Evolutionary conservation across 768 basidiomycete genomes (phyloP), one percentile per base, ranked within the genome.

Genomic region (Tricholoma saponaceum): DNA sequence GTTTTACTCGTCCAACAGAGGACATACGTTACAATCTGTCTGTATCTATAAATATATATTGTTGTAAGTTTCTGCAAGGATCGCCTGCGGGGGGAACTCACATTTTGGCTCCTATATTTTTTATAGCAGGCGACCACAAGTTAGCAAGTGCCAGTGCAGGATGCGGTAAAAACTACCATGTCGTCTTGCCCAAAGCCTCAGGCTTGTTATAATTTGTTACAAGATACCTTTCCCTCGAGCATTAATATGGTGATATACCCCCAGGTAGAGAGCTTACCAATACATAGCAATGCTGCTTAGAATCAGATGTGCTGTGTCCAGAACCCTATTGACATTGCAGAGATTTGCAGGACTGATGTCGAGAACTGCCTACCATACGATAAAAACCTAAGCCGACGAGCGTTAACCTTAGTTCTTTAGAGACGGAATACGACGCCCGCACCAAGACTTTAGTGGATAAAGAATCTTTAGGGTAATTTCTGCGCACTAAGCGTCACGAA

Each of bases 11-110:
- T 54, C 28, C 23, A 37, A 23, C 37, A 52, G 20, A 30, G n/a
- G 16, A 18, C 66, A 70, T 62, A 78, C 79, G 57, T 80, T 80
- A 59, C 76, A 79, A 64, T 82, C 80, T 14, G 79, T 81, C 72
- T 81, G 80, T 23, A 80, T 60, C 80, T 82, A 33, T 81, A 33
- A 32, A 20, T 26, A 33, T 50, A 60, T 58, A 65, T 52, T 63
- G 58, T 65, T 58, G 50, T 55, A 35, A 28, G 33, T 9, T 6
- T 14, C 22, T 18, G 1, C 30, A 14, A 12, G 55, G 30, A 37
- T 41, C 47, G 37, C 9, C 5, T 28, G 9, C 61, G n/a, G 47
- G n/a, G 47, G 12, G 46, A 14, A 16, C 69, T 62, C 60, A 76
- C 77, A 59, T 76, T 75, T 73, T 78, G 74, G 51, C 74, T 76